Percentiles rank a stretch among this genome's conserved stretches.
These are phyloP conservation scores for Skeletonema grethae DNA, from an alignment of 108 stramenopile genomes.

Conservation along the genomic window DNA sequence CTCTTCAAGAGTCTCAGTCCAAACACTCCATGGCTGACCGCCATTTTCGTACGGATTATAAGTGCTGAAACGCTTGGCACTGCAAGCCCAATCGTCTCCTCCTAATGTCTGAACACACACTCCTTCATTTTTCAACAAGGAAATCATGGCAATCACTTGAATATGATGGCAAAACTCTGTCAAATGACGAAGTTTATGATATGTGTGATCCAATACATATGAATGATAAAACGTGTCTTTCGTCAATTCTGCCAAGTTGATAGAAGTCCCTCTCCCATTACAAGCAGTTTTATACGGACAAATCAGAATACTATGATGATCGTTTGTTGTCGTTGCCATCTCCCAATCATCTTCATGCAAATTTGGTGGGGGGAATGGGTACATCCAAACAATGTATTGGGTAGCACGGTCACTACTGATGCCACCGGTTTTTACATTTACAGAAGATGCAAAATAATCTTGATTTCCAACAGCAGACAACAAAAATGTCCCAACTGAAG, in stretches of 20 bases:
- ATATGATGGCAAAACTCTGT: conserved; percentile 4
- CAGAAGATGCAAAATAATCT: no score
- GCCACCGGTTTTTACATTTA: no score
- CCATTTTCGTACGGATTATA: neutral
- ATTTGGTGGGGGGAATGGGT: conserved; percentile 3
- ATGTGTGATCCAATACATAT: neutral
- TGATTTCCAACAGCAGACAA: no score
- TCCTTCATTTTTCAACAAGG: neutral
- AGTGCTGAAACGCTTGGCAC: neutral
- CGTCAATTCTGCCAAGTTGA: conserved; percentile 3
- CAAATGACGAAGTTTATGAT: conserved; percentile 2
- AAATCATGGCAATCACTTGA: conserved; percentile 9
- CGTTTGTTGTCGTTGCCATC: neutral
- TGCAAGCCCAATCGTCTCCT: neutral
- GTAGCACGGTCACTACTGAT: no score
- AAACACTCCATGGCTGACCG: neutral
- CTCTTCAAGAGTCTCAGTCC: neutral
- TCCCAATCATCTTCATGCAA: neutral
- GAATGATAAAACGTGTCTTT: neutral
- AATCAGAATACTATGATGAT: no score
- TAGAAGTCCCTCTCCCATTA: neutral
- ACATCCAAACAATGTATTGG: conserved; percentile 6
- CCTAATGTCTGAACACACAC: conserved; percentile 8
- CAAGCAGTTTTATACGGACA: conserved; percentile 8
- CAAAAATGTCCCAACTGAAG: no score